Conservation (phyloP, 2,329 filamentous ascomycete species). For the Fusarium keratoplasticum region DNA sequence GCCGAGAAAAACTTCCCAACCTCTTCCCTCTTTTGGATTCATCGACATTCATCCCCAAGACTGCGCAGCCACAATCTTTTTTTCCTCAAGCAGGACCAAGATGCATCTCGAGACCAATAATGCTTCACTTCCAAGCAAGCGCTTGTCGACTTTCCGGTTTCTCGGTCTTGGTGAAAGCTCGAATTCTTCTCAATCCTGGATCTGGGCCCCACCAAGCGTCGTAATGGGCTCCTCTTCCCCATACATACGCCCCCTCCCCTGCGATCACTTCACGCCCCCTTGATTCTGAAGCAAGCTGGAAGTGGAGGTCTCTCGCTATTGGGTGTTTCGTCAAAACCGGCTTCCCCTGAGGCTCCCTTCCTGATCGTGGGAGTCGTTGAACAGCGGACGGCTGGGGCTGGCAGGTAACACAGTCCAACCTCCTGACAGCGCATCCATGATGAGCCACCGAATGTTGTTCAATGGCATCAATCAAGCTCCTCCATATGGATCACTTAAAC, state of each 20-base stretch:
- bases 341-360: slow-evolving; percentile 19
- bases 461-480: neutral
- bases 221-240: slow-evolving; percentile 29
- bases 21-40: neutral
- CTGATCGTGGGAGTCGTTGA: neutral
- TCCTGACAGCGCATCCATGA: neutral
- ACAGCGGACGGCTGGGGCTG: neutral
- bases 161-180: slow-evolving; percentile 8
- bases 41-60: slow-evolving; percentile 10
- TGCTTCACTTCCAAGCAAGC: slow-evolving; percentile 3
- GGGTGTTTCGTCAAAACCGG: slow-evolving; percentile 30
- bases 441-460: neutral
- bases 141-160: slow-evolving; percentile 8
- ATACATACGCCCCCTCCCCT: slow-evolving; percentile 1
- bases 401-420: slow-evolving; percentile 10
- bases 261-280: slow-evolving; percentile 7
- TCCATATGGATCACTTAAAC: neutral
- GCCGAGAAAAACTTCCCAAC: neutral
- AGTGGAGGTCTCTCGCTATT: slow-evolving; percentile 14
- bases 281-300: slow-evolving; percentile 9
- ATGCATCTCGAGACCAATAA: slow-evolving; percentile 9
- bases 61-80: slow-evolving; percentile 23
- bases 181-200: slow-evolving; percentile 14
- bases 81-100: neutral
- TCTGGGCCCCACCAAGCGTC: slow-evolving; percentile 31